Base-by-base conservation (phyloP, 192 early-diverging fungal species). In the Gonapodya prolifera region DNA sequence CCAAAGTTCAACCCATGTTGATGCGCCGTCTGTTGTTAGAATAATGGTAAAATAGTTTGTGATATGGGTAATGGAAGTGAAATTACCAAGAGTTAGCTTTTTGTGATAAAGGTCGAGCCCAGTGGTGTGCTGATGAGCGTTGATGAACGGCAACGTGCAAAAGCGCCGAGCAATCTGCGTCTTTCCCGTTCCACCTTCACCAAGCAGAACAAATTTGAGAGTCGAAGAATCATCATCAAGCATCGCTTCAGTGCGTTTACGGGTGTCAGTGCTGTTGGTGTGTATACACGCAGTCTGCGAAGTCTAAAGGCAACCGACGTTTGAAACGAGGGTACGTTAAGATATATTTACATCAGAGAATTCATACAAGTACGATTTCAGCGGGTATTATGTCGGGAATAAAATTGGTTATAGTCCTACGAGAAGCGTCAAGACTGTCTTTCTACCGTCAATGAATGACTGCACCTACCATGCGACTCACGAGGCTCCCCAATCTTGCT, bases 381-480 rank as follows among this genome's bases (percentile, higher is more conserved):
- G n/a, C n/a, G n/a, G n/a, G n/a, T n/a, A n/a, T n/a, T n/a, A n/a
- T n/a, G n/a, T n/a, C 85, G 88, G 18, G 87, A 81, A 81, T 94
- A 96, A 35, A 87, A 94, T 75, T 84, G 81, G 79, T 94, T 95
- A 74, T 89, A 93, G 73, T 94, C 94, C 85, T 23, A 92, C 89
- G 30, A 94, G 76, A 76, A 86, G 87, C 34, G 87, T 75, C 77
- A 91, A 91, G 70, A 87, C 85, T 2, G 87, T 81, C 8, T 88
- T 86, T 78, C 36, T 76, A 0, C 29, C 70, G n/a, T n/a, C n/a
- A n/a, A n/a, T n/a, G n/a, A n/a, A n/a, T n/a, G n/a, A n/a, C n/a
- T 1, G 2, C 70, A 17, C 29, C 70, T 16, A 2, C 71, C n/a
- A 28, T 35, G 17, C 76, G 75, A 8, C 77, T 77, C 18, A 2